These are phyloP conservation scores for Serendipita indica DNA, from an alignment of 768 basidiomycete species.

Conservation along the genomic window DNA sequence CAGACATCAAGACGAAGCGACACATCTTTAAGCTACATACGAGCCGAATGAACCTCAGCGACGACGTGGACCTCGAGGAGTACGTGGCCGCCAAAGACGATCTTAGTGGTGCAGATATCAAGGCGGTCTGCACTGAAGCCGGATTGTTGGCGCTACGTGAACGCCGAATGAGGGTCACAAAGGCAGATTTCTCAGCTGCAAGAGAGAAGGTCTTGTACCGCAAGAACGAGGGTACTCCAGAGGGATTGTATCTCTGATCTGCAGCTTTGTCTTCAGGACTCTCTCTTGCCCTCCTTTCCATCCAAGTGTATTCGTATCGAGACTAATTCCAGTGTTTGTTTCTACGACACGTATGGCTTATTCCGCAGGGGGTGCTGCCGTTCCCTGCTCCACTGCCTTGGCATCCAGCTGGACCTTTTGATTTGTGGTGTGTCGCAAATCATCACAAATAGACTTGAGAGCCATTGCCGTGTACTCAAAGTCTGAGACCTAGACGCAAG, in stretches of 20 bases:
- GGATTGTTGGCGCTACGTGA: constrained; percentile 89
- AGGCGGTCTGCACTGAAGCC: constrained; percentile 98
- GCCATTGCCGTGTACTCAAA: constrained; percentile 4
- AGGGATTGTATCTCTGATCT: constrained; percentile 77
- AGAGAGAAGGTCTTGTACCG: constrained; percentile 93
- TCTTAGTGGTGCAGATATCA: constrained; percentile 93
- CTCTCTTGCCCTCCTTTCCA: too few relatives aligned
- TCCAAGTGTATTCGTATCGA: too few relatives aligned
- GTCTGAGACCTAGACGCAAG: neutral
- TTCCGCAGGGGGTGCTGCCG: too few relatives aligned
- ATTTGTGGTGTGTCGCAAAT: too few relatives aligned
- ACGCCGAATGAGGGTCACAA: constrained; percentile 85
- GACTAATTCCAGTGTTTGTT: too few relatives aligned
- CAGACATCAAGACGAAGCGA: constrained; percentile 96
- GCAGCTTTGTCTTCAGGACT: constrained; percentile 2
- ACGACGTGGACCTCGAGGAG: constrained; percentile 90
- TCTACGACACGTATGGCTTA: too few relatives aligned
- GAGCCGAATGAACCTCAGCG: constrained; percentile 76
- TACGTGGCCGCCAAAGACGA: constrained; percentile 94
- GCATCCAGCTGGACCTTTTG: too few relatives aligned
- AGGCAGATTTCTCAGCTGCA: constrained; percentile 78
- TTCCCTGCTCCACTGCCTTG: too few relatives aligned
- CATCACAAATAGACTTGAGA: neutral
- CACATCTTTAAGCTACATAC: constrained; percentile 98
- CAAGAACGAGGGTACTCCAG: constrained; percentile 95